A percentile compares a stretch with the other conserved stretches of the same genome.
phyloP scores from a whole-genome alignment of 768 basidiomycete species.

The Calvatia gigantea region DNA sequence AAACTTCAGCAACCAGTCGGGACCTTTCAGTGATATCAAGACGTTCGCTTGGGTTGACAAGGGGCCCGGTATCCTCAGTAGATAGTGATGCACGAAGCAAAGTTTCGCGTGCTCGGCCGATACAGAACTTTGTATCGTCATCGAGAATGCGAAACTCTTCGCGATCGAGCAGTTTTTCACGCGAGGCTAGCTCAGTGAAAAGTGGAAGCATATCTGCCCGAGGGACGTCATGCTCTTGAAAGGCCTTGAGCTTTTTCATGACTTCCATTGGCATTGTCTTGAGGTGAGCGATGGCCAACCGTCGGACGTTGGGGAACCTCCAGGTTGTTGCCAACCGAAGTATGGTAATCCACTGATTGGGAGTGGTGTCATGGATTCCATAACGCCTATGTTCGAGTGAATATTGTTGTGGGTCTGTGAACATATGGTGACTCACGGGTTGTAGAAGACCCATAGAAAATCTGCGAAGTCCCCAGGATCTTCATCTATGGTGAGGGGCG shows the following conservation, averaged over 20 bases:
- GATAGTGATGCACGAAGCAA: not conserved
- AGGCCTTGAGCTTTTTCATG: not conserved
- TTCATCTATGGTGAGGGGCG: conserved; percentile 32
- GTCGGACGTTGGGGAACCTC: not conserved
- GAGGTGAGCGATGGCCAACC: not conserved
- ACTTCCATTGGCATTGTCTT: not conserved
- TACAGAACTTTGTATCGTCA: not conserved
- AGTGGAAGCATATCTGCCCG: not conserved
- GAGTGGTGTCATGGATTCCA: not conserved
- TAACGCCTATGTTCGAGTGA: not conserved
- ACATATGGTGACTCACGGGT: conserved; percentile 34
- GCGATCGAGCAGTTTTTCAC: not conserved
- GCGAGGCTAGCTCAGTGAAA: not conserved
- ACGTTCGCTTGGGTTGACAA: not conserved
- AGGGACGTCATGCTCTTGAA: not conserved
- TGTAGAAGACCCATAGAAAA: conserved; percentile 55
- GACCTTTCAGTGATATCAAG: not conserved
- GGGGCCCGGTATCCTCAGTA: not conserved
- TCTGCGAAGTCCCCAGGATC: conserved; percentile 35
- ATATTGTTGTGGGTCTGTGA: not conserved
- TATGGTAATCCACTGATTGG: not conserved
- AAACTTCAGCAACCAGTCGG: not conserved
- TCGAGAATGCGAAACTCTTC: conserved; percentile 2
- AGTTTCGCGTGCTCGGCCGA: not conserved
- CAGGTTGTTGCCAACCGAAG: not conserved